Conservation (phyloP, 768 basidiomycete genomes). For the Dacryopinax spathularia region DNA sequence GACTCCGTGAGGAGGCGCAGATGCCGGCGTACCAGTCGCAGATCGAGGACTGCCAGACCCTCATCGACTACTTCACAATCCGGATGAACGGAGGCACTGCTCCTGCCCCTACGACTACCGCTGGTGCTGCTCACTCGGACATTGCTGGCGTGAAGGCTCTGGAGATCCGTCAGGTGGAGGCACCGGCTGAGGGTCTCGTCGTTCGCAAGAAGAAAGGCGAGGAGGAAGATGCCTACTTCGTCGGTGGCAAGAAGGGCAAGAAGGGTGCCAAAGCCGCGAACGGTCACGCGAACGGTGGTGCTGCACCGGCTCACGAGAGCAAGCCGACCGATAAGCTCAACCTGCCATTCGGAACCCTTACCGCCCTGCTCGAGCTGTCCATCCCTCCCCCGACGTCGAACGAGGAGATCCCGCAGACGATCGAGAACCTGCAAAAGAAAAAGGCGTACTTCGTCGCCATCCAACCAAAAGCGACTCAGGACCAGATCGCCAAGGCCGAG, state of each 20-base stretch:
- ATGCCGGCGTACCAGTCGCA: slow-evolving; percentile 79
- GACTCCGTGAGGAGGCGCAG: slow-evolving; percentile 79
- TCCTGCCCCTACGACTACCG: slow-evolving; percentile 9
- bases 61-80: slow-evolving; percentile 72
- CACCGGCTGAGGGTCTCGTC: slow-evolving; percentile 49
- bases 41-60: slow-evolving; percentile 91
- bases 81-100: slow-evolving; percentile 33
- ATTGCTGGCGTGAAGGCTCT: slow-evolving; percentile 60
- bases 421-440: slow-evolving; percentile 86
- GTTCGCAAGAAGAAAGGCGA: slow-evolving; percentile 85
- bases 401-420: slow-evolving; percentile 63
- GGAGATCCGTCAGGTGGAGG: slow-evolving; percentile 74
- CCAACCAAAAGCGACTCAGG: slow-evolving; percentile 62
- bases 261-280: slow-evolving; percentile 46
- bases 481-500: slow-evolving; percentile 70
- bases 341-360: slow-evolving; percentile 70
- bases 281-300: slow-evolving; percentile 10
- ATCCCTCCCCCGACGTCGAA: slow-evolving; percentile 76
- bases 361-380: slow-evolving; percentile 72
- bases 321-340: slow-evolving; percentile 36
- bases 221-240: slow-evolving; percentile 69
- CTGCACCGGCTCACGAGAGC: slow-evolving; percentile 7
- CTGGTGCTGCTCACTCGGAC: slow-evolving; percentile 18
- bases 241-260: slow-evolving; percentile 49
- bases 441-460: slow-evolving; percentile 92